Base-by-base conservation (phyloP, 805 yeast genomes). In the Yarrowia sp. region DNA sequence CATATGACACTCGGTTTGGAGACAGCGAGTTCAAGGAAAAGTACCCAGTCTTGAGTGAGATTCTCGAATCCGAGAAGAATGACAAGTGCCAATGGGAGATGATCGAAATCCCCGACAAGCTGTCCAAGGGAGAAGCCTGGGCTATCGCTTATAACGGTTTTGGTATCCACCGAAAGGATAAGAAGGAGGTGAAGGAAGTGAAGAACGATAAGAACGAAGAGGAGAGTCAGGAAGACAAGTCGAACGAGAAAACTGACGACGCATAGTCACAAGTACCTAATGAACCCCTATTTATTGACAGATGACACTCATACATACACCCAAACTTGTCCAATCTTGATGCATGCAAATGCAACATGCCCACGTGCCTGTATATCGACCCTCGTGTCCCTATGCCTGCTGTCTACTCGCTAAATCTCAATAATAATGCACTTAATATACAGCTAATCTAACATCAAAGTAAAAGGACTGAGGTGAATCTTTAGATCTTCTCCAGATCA, bases 1-100 rank as follows among this genome's bases (percentile, higher is more conserved):
- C 80, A 7, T 89, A 87, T 70, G 85, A 87, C 0, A 87, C 3
- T 67, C 77, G 89, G 64, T 76, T 84, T 40, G 78, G 85, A 3
- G 79, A 79, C 64, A 60, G 68, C 9, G 82, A 80, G 69, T 74
- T 86, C 40, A 76, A 76, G 65, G 79, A 76, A 10, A 79, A 78
- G 66, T 86, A 83, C 70, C 85, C 84, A 0, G 67, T 72, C 0
- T 69, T 86, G 33, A 79, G 87, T 13, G 80, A 80, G 46, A 70
- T 84, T n/a, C 30, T 63, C 6, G 42, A 49, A 33, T 46, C 65
- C 6, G 33, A 55, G 19, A 39, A 58, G 17, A 36, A 58, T 2
- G 50, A 30, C 9, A 58, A 42, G 36, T 53, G 47, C 30, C 12
- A 73, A 5, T 69, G 71, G 73, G 64, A 24, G 14, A 52, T 58